These are phyloP conservation scores for Striga asiatica DNA, from an alignment of 257 asterid species.

Conservation along the genomic window DNA sequence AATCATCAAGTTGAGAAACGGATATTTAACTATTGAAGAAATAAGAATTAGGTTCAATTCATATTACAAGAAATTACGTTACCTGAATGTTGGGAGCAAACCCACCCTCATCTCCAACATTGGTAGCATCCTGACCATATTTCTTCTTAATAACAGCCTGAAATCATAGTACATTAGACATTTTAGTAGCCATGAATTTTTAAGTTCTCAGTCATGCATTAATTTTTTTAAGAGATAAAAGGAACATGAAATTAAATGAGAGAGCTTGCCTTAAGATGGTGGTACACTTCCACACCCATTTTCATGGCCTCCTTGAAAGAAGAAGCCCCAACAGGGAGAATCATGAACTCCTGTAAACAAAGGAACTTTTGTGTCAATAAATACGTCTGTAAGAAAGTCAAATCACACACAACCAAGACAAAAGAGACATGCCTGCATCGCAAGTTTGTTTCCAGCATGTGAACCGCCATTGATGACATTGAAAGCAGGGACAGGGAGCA, in stretches of 20 bases:
- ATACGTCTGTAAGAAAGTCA: neutral
- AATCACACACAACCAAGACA: neutral
- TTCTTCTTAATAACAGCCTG: conserved; percentile 97
- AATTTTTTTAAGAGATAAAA: neutral
- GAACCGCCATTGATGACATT: conserved; percentile 98
- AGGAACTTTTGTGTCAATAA: neutral
- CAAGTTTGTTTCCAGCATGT: conserved; percentile 97
- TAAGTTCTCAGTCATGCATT: neutral
- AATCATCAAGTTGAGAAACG: conserved; percentile 6
- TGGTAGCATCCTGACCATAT: conserved; percentile 93
- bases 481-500: conserved; percentile 96
- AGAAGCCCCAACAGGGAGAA: conserved; percentile 94
- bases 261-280: conserved; percentile 67
- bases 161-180: conserved; percentile 7
- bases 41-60: conserved; percentile 6
- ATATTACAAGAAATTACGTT: neutral
- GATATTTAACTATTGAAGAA: neutral
- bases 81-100: conserved; percentile 99
- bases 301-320: conserved; percentile 95
- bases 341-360: conserved; percentile 74
- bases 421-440: conserved; percentile 79
- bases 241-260: neutral
- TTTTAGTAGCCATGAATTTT: neutral
- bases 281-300: conserved; percentile 98
- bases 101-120: conserved; percentile 98